A percentile compares a stretch with the other conserved stretches of the same genome.
Evolutionary conservation across 768 basidiomycete species (phyloP).

Genomic region (Kondoa malvinella): DNA sequence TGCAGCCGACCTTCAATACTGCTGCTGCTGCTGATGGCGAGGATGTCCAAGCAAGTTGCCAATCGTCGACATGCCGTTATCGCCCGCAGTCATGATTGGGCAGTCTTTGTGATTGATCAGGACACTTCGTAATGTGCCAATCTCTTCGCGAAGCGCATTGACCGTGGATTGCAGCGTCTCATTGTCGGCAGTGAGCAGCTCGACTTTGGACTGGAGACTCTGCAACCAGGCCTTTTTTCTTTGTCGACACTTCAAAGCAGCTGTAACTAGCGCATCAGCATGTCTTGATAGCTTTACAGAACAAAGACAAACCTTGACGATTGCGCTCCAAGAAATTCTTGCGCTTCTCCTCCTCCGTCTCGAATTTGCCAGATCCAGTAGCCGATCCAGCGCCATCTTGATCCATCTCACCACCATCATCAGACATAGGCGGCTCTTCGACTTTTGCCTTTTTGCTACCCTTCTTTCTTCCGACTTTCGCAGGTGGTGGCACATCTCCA

Average conservation of each 20-base stretch:
- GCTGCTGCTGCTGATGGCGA: no score
- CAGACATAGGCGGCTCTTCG: background rate
- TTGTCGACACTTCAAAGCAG: conserved; percentile 95
- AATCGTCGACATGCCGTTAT: background rate
- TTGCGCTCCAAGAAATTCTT: conserved; percentile 93
- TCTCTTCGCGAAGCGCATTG: conserved; percentile 75
- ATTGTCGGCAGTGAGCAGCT: conserved; percentile 80
- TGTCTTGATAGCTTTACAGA: background rate
- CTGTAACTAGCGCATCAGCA: conserved; percentile 35
- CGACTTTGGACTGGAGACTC: conserved; percentile 82
- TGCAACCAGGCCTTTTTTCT: conserved; percentile 97
- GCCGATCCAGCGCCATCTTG: conserved; percentile 11
- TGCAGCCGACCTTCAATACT: no score
- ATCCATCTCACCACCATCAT: conserved; percentile 8
- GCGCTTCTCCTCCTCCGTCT: conserved; percentile 96
- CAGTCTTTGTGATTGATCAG: conserved; percentile 36
- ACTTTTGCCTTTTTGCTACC: background rate
- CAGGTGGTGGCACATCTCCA: background rate
- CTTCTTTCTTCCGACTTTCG: background rate
- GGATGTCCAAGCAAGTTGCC: background rate
- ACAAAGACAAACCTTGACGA: conserved; percentile 59
- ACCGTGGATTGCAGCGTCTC: conserved; percentile 77
- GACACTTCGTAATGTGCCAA: conserved; percentile 48
- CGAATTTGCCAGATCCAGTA: conserved; percentile 41
- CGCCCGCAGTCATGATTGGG: conserved; percentile 13